phyloP scores from a whole-genome alignment of 139 green algal genomes.

The Limnomonas spitsbergensis region DNA sequence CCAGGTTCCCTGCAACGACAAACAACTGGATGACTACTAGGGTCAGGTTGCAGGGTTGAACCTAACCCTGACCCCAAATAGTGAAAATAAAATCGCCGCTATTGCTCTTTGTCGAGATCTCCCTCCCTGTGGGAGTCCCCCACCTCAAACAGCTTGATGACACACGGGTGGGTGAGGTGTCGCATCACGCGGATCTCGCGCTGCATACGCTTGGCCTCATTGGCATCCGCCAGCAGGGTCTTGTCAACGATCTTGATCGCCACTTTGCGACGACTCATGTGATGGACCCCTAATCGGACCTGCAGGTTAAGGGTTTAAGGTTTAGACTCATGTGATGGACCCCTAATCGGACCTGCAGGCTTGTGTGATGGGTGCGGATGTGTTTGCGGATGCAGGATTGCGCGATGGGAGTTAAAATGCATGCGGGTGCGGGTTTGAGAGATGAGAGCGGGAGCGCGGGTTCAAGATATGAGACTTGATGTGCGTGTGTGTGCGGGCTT shows the following conservation, averaged over 20 bases:
- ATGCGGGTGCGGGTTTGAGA: too few species aligned
- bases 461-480: too few species aligned
- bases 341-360: conserved; percentile 50
- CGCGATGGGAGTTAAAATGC: too few species aligned
- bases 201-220: conserved; percentile 57
- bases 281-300: conserved; percentile 64
- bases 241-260: conserved; percentile 89
- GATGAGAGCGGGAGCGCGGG: too few species aligned
- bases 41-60: too few species aligned
- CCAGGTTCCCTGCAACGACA: too few species aligned
- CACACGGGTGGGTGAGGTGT: conserved; percentile 59
- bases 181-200: conserved; percentile 82
- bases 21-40: too few species aligned
- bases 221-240: conserved; percentile 58
- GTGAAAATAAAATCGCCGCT: too few species aligned
- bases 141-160: conserved; percentile 56
- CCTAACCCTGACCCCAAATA: too few species aligned
- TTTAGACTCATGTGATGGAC: conserved; percentile 60
- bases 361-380: not conserved
- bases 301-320: conserved; percentile 23
- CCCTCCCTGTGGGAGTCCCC: too few species aligned
- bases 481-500: too few species aligned
- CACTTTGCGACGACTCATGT: conserved; percentile 60
- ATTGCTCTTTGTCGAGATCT: too few species aligned
- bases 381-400: not conserved